Base-by-base conservation (phyloP, 2,329 filamentous ascomycete genomes). In the Diaporthe sp. region DNA sequence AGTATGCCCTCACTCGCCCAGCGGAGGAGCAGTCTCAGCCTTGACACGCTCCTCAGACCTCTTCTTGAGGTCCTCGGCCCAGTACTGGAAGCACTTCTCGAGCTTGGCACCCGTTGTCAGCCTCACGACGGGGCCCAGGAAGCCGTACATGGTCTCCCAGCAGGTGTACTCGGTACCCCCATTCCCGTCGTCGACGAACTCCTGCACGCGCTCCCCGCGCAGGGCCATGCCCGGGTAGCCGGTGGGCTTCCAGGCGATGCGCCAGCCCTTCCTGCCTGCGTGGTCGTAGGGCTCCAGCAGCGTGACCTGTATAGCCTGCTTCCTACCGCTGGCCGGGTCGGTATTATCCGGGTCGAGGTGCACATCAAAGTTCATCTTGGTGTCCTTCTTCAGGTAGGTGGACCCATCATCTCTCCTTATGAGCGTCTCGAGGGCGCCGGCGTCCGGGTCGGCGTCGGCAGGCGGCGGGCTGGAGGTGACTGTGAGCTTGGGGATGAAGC, bases 121-220 rank as follows among this genome's bases (percentile, higher is more conserved):
- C 79, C 79, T 83, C 22, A 87, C 81, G 17, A 83, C 79, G 5
- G 80, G 80, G 13, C 81, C 83, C 74, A 87, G 51, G 8, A 81
- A 67, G 0, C 86, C 86, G 53, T 84, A 84, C 77, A 87, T 87
- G n/a, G 86, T 88, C 82, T 88, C 86, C 83, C 83, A 87, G 79
- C 82, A 85, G 17, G 75, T 78, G 78, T 87, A 88, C 76, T 84
- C 83, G 28, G 83, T 85, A 19, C 80, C 82, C 25, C 78, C 80
- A 7, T 78, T 79, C 13, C 75, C 79, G 42, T 80, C 79, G 55
- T 80, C 81, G 44, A 85, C 78, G 74, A 87, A 83, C 78, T 88
- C 87, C 79, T 88, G 86, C 19, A 87, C 83, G 62, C 85, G 80
- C 81, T 88, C 85, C 6, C 79, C 79, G 19, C 80, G 79, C 53